Evolutionary conservation across 2,329 filamentous ascomycete genomes (phyloP).

Genomic region (Xylaria sp.): DNA sequence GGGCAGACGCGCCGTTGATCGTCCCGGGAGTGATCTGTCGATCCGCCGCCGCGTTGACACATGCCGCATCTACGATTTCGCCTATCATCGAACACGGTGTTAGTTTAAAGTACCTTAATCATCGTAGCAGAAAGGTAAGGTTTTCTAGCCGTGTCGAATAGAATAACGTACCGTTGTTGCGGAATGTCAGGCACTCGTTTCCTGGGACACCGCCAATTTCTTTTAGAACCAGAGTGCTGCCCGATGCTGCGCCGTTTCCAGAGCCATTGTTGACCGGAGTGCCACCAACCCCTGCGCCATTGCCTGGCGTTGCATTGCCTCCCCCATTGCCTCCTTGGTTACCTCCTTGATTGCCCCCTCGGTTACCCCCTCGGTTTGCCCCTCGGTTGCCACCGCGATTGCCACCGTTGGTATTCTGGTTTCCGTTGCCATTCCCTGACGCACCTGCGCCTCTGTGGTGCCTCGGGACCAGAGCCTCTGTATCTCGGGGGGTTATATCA

Average conservation of each 20-base stretch:
- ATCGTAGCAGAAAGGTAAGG: background rate
- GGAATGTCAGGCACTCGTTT: constrained; percentile 48
- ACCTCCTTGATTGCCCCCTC: background rate
- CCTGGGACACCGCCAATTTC: constrained; percentile 46
- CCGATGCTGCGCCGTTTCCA: constrained; percentile 5
- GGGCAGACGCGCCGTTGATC: constrained; percentile 40
- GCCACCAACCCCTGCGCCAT: background rate
- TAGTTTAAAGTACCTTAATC: background rate
- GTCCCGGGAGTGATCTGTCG: constrained; percentile 48
- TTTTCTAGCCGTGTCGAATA: background rate
- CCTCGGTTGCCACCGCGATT: background rate
- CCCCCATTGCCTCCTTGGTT: background rate
- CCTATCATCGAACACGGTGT: constrained; percentile 27
- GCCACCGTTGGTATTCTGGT: constrained; percentile 10
- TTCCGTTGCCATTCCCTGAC: constrained; percentile 13
- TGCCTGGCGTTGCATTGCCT: background rate
- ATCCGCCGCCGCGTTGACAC: constrained; percentile 45
- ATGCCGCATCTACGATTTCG: constrained; percentile 50
- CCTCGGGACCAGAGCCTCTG: background rate
- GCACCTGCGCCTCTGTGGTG: constrained; percentile 1
- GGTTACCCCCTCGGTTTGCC: background rate
- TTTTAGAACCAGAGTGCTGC: constrained; percentile 44
- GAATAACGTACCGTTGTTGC: constrained; percentile 42
- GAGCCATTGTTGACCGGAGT: background rate
- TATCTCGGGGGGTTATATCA: constrained; percentile 12